phyloP scores from a whole-genome alignment of 1,139 yeast genomes.

The Meyerozyma smithsonii region DNA sequence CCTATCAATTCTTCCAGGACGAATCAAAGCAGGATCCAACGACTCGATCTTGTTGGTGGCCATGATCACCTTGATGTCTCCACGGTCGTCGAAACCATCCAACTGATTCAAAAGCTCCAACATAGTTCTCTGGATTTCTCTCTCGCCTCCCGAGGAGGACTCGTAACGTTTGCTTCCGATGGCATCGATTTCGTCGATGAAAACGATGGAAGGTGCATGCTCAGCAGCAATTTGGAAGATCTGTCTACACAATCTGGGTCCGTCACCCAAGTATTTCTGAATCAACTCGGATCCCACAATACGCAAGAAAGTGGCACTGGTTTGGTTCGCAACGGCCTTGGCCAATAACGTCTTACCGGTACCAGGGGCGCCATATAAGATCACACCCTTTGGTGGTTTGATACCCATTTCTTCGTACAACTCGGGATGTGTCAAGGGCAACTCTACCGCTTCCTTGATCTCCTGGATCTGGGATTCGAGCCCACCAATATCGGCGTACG shows the following conservation, averaged over 20 bases:
- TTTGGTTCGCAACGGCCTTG: slow-evolving; percentile 97
- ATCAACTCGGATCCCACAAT: slow-evolving; percentile 96
- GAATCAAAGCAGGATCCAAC: slow-evolving; percentile 93
- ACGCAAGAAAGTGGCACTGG: slow-evolving; percentile 92
- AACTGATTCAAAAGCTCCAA: slow-evolving; percentile 92
- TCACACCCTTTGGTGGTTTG: slow-evolving; percentile 98
- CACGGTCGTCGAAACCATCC: slow-evolving; percentile 98
- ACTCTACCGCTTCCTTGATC: slow-evolving; percentile 95
- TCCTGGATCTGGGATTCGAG: slow-evolving; percentile 95
- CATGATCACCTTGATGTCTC: slow-evolving; percentile 98
- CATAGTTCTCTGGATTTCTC: slow-evolving; percentile 98
- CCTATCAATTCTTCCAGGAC: slow-evolving; percentile 99
- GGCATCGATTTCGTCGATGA: slow-evolving; percentile 98
- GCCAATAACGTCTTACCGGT: slow-evolving; percentile 97
- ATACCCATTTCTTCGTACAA: slow-evolving; percentile 99
- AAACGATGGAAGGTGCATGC: slow-evolving; percentile 95
- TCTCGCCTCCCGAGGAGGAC: slow-evolving; percentile 93
- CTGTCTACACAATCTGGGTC: slow-evolving; percentile 92
- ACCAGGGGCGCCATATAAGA: slow-evolving; percentile 98
- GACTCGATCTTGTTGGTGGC: slow-evolving; percentile 96
- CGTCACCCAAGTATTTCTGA: slow-evolving; percentile 96
- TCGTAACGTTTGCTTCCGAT: slow-evolving; percentile 97
- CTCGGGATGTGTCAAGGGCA: slow-evolving; percentile 97
- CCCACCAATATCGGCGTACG: slow-evolving; percentile 97
- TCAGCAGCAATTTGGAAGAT: slow-evolving; percentile 96